Evolutionary conservation across 2,329 filamentous ascomycete genomes (phyloP).

Genomic region (Paecilomyces niveus): DNA sequence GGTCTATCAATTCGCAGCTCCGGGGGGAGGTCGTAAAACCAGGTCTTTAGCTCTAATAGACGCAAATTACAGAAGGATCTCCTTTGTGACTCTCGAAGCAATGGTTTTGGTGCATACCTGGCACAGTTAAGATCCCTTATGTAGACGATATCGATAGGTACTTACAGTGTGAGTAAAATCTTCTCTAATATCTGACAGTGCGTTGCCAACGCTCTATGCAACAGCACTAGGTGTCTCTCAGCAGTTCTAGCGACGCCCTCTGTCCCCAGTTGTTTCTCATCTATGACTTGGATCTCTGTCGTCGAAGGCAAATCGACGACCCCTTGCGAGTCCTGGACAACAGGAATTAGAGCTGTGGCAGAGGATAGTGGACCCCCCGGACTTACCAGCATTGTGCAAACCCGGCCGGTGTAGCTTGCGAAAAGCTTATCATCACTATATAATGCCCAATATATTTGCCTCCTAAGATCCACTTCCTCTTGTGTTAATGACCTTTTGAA

Average conservation of each 20-base stretch:
- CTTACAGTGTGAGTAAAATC: constrained; percentile 23
- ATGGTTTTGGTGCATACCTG: constrained; percentile 26
- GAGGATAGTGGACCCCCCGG: too few species aligned
- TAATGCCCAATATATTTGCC: constrained; percentile 31
- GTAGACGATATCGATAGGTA: neutral
- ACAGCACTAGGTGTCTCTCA: constrained; percentile 8
- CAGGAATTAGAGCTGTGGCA: neutral
- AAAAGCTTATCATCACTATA: constrained; percentile 30
- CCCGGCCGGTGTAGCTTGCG: constrained; percentile 28
- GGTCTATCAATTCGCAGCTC: constrained; percentile 21
- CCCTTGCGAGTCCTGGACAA: constrained; percentile 21
- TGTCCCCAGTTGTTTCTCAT: neutral
- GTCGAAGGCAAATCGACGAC: constrained; percentile 17
- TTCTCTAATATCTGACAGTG: constrained; percentile 24
- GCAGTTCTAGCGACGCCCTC: neutral
- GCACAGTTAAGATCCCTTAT: neutral
- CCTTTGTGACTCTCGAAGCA: constrained; percentile 9
- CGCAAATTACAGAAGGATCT: constrained; percentile 22
- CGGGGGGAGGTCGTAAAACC: constrained; percentile 27
- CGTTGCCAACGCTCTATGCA: constrained; percentile 20
- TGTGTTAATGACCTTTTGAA: constrained; percentile 18
- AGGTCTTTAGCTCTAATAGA: constrained; percentile 25
- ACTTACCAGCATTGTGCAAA: constrained; percentile 30
- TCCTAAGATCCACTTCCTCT: constrained; percentile 23
- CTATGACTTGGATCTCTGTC: constrained; percentile 3